Percentiles rank a stretch among this genome's conserved stretches.
phyloP scores from a whole-genome alignment of 83 land plant species.

The Picea engelmannii region DNA sequence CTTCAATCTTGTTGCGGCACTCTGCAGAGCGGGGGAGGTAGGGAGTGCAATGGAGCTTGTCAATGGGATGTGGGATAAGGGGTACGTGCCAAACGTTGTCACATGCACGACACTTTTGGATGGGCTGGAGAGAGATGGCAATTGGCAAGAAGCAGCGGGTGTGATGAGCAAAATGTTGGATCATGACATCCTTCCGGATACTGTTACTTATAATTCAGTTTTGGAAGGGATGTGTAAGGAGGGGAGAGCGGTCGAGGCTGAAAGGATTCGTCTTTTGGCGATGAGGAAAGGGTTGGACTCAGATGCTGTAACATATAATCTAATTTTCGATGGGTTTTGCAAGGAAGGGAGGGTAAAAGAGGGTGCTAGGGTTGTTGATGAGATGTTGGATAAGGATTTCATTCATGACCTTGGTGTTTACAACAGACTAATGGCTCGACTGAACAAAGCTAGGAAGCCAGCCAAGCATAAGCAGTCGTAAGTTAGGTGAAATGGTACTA shows the following conservation, averaged over 20 bases:
- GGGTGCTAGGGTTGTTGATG: slow-evolving; percentile 47
- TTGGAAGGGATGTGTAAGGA: slow-evolving; percentile 37
- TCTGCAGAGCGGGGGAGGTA: slow-evolving; percentile 35
- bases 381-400: slow-evolving; percentile 67
- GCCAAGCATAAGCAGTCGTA: not conserved
- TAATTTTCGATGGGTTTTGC: slow-evolving; percentile 47
- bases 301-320: slow-evolving; percentile 37
- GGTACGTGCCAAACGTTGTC: slow-evolving; percentile 33
- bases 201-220: slow-evolving; percentile 52
- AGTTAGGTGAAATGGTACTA: not conserved
- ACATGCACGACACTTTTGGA: slow-evolving; percentile 56
- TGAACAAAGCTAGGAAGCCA: slow-evolving; percentile 12
- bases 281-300: slow-evolving; percentile 47
- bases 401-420: slow-evolving; percentile 53
- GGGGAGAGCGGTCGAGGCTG: slow-evolving; percentile 49
- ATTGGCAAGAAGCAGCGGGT: slow-evolving; percentile 24
- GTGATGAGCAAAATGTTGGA: slow-evolving; percentile 43
- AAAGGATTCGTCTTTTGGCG: slow-evolving; percentile 49
- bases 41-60: slow-evolving; percentile 44
- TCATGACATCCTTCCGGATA: slow-evolving; percentile 45
- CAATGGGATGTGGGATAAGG: slow-evolving; percentile 36
- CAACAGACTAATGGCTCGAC: slow-evolving; percentile 46
- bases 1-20: slow-evolving; percentile 34
- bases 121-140: slow-evolving; percentile 30
- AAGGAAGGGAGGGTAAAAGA: slow-evolving; percentile 57